Conservation (phyloP, 371 early-diverging fungal genomes). For the Lichtheimia hyalospora region DNA sequence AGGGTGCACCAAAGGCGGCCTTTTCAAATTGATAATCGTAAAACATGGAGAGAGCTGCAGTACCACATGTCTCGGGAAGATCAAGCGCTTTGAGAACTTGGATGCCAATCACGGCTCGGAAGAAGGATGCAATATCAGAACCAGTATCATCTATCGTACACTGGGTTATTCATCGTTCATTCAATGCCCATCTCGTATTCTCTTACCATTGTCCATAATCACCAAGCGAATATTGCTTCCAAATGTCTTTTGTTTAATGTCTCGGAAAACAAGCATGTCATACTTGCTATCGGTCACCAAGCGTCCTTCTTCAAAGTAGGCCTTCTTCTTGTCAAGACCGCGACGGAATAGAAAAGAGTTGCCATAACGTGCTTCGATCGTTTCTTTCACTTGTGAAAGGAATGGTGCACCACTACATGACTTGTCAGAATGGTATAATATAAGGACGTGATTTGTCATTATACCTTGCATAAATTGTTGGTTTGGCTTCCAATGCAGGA, state of each 20-base stretch:
- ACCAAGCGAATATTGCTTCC: constrained; percentile 83
- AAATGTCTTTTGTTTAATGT: constrained; percentile 61
- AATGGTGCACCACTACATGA: constrained; percentile 49
- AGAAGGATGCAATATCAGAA: constrained; percentile 34
- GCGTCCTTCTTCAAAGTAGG: constrained; percentile 38
- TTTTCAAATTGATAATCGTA: constrained; percentile 51
- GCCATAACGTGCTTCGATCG: constrained; percentile 38
- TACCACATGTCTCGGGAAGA: constrained; percentile 59
- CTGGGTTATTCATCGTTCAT: constrained; percentile 1
- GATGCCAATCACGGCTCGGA: constrained; percentile 51
- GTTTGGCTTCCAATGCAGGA: constrained; percentile 57
- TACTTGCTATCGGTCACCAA: constrained; percentile 46
- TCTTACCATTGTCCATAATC: constrained; percentile 44
- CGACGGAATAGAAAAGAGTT: constrained; percentile 46
- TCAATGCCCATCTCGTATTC: not conserved
- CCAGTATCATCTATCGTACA: constrained; percentile 58
- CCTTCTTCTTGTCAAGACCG: constrained; percentile 37
- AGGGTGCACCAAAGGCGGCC: constrained; percentile 65
- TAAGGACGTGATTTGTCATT: not conserved
- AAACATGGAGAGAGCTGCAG: constrained; percentile 55
- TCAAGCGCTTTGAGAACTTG: constrained; percentile 62
- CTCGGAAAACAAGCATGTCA: constrained; percentile 51
- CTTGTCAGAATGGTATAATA: too few relatives aligned
- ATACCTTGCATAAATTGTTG: constrained; percentile 74
- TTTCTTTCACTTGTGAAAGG: constrained; percentile 30